Evolutionary conservation across 139 green algal species (phyloP).

Genomic region (Chlamydomonas eustigma): DNA sequence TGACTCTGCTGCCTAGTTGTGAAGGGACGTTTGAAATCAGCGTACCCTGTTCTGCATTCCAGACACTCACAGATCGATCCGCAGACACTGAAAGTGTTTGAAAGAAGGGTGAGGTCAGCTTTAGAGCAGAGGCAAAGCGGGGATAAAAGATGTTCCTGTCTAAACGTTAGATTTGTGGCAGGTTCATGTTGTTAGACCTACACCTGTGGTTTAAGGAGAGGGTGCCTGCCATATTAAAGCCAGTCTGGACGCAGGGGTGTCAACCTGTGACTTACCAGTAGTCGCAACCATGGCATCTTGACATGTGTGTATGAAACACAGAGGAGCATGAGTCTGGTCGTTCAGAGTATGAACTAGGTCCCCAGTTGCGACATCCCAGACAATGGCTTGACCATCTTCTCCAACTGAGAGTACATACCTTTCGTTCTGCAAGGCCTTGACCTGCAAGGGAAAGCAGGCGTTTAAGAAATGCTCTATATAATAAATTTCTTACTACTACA

Average conservation of each 20-base stretch:
- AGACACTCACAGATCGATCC: background rate
- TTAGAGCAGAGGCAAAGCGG: too few relatives aligned
- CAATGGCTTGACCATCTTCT: slow-evolving; percentile 8
- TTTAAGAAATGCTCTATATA: background rate
- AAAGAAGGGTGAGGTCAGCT: too few relatives aligned
- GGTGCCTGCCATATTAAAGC: too few relatives aligned
- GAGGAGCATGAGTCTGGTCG: background rate
- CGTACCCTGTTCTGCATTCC: background rate
- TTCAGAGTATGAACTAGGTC: background rate
- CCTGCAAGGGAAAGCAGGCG: background rate
- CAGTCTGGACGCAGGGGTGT: too few relatives aligned
- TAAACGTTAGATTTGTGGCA: too few relatives aligned
- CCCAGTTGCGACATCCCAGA: background rate
- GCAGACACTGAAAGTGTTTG: background rate
- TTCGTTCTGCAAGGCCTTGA: background rate
- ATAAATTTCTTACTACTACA: background rate
- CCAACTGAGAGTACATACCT: background rate
- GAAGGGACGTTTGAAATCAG: background rate
- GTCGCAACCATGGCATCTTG: background rate
- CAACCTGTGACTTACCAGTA: background rate
- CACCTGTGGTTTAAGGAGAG: too few relatives aligned
- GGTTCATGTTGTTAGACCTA: too few relatives aligned
- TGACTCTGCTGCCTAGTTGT: background rate
- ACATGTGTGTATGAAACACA: background rate
- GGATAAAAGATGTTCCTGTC: too few relatives aligned